phyloP scores from a whole-genome alignment of 768 basidiomycete species.

The Mycena alexandri region DNA sequence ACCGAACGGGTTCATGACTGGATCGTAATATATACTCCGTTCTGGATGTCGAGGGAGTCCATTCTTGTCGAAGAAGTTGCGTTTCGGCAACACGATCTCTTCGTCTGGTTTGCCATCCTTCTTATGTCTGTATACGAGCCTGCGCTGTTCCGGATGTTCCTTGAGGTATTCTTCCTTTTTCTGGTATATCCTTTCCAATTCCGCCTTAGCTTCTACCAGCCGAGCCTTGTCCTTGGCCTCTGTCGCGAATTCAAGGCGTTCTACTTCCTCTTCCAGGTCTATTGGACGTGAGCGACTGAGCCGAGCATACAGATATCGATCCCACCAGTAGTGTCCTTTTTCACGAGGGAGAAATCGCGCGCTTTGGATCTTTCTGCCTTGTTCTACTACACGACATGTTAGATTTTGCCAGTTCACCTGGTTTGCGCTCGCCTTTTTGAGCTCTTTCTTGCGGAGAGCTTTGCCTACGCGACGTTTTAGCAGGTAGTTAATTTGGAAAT shows the following conservation, averaged over 20 bases:
- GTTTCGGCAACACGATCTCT: conserved; percentile 57
- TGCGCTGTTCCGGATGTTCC: conserved; percentile 93
- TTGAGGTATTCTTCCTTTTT: conserved; percentile 93
- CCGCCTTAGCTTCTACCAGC: conserved; percentile 77
- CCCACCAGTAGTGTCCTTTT: conserved; percentile 91
- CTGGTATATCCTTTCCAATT: conserved; percentile 83
- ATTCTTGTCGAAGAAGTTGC: conserved; percentile 84
- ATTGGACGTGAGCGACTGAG: conserved; percentile 2
- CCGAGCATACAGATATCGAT: neutral
- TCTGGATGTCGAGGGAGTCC: conserved; percentile 93
- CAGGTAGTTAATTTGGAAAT: conserved; percentile 5
- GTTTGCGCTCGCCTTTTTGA: conserved; percentile 82
- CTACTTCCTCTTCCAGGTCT: conserved; percentile 90
- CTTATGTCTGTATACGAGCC: conserved; percentile 78
- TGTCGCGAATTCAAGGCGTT: conserved; percentile 66
- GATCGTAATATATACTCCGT: conserved; percentile 92
- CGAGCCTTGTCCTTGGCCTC: conserved; percentile 72
- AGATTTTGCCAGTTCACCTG: conserved; percentile 31
- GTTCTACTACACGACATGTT: conserved; percentile 76
- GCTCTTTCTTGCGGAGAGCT: conserved; percentile 91
- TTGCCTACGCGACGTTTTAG: conserved; percentile 70
- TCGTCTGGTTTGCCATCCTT: conserved; percentile 58
- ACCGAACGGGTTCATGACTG: conserved; percentile 93
- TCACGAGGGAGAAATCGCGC: conserved; percentile 91
- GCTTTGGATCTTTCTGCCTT: conserved; percentile 85